phyloP scores from a whole-genome alignment of 805 yeast genomes.

The Yarrowia sp. region DNA sequence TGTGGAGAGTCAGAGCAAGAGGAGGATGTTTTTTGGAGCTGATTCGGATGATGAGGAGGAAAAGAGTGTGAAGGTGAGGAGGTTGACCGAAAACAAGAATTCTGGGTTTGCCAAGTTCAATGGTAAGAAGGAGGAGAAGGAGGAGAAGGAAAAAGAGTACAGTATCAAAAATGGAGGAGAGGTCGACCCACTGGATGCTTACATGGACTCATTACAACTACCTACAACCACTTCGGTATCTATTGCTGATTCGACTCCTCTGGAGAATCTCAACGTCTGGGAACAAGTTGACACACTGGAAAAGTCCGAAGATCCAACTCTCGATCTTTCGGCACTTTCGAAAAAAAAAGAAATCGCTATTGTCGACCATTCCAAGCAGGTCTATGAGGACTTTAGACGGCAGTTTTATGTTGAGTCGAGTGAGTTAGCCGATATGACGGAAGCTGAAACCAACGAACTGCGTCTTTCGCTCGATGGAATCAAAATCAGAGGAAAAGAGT shows the following conservation, averaged over 20 bases:
- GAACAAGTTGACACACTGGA: slow-evolving; percentile 36
- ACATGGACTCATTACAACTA: slow-evolving; percentile 39
- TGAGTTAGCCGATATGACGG: slow-evolving; percentile 49
- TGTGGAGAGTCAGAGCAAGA: not conserved
- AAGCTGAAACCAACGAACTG: slow-evolving; percentile 55
- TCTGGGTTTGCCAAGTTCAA: too few species aligned
- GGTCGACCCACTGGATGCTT: slow-evolving; percentile 50
- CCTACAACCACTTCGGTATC: slow-evolving; percentile 28
- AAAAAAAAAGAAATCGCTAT: slow-evolving; percentile 50
- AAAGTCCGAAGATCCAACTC: slow-evolving; percentile 36
- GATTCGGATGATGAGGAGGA: slow-evolving; percentile 8
- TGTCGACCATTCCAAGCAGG: slow-evolving; percentile 47
- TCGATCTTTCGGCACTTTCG: slow-evolving; percentile 36
- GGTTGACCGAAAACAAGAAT: not conserved
- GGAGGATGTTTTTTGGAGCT: slow-evolving; percentile 3
- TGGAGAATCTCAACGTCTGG: slow-evolving; percentile 28
- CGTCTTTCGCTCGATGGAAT: slow-evolving; percentile 62
- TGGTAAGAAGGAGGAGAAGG: slow-evolving; percentile 16
- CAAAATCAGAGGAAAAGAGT: slow-evolving; percentile 55
- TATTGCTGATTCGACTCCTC: slow-evolving; percentile 27
- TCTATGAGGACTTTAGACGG: slow-evolving; percentile 57
- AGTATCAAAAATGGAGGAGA: not conserved
- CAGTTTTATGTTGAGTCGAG: slow-evolving; percentile 61
- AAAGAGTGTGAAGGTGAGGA: not conserved
- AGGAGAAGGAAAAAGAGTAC: not conserved